phyloP scores from a whole-genome alignment of 805 yeast species.

The Priceomyces carsonii region DNA sequence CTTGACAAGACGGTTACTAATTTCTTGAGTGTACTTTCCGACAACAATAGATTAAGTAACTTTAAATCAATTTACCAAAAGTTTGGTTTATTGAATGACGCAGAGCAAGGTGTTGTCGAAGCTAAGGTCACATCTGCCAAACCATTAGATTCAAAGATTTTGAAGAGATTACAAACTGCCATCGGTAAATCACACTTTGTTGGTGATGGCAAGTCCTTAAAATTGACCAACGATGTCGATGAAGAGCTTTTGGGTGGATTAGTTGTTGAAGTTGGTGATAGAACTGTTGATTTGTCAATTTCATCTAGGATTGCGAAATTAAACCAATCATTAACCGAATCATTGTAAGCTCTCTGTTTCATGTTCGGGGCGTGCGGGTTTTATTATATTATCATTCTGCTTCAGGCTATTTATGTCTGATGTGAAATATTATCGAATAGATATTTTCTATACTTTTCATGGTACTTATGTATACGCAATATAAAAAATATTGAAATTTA shows the following conservation, averaged over 20 bases:
- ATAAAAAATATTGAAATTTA: too few species aligned
- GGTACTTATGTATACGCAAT: too few species aligned
- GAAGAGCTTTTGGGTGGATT: slow-evolving; percentile 95
- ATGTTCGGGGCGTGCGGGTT: too few species aligned
- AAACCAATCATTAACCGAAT: slow-evolving; percentile 84
- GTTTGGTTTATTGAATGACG: slow-evolving; percentile 78
- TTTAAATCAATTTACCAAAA: slow-evolving; percentile 65
- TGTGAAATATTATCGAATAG: too few species aligned
- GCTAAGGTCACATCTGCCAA: slow-evolving; percentile 88
- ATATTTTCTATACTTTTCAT: too few species aligned
- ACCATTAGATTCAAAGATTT: slow-evolving; percentile 77
- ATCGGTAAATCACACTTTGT: slow-evolving; percentile 77
- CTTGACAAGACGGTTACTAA: slow-evolving; percentile 75
- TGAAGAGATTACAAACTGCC: slow-evolving; percentile 77
- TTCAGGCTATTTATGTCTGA: too few species aligned
- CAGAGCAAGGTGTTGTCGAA: slow-evolving; percentile 88
- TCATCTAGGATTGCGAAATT: slow-evolving; percentile 82
- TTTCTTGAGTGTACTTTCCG: slow-evolving; percentile 83
- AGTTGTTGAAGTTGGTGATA: slow-evolving; percentile 94
- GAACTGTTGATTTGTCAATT: slow-evolving; percentile 91
- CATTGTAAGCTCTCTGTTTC: slow-evolving; percentile 54
- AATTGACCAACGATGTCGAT: slow-evolving; percentile 78
- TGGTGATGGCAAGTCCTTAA: slow-evolving; percentile 83
- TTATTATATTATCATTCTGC: too few species aligned
- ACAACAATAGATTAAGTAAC: slow-evolving; percentile 86